These are phyloP conservation scores for Colletotrichum sp. DNA, from an alignment of 2,329 filamentous ascomycete species.

Conservation along the genomic window DNA sequence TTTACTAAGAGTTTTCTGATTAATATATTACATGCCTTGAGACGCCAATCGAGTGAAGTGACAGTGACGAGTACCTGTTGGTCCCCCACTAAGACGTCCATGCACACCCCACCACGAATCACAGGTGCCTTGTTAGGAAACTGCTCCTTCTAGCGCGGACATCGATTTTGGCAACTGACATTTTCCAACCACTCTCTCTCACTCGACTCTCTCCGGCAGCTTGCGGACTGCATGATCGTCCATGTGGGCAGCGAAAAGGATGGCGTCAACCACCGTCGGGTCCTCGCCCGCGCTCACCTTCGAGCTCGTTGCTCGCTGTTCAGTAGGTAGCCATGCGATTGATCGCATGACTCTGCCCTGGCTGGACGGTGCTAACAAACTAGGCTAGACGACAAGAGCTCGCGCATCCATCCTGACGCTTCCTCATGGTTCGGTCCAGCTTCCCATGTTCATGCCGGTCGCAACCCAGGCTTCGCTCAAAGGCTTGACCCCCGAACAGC, in stretches of 20 bases:
- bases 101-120: neutral
- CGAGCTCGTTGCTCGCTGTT: slow-evolving; percentile 79
- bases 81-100: neutral
- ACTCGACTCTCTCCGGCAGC: neutral
- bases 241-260: slow-evolving; percentile 38
- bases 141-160: neutral
- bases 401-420: slow-evolving; percentile 87
- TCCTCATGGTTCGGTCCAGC: slow-evolving; percentile 87
- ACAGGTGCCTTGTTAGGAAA: neutral
- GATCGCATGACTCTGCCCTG: neutral
- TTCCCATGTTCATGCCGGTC: slow-evolving; percentile 98
- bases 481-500: slow-evolving; percentile 88
- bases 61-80: neutral
- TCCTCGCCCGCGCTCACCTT: slow-evolving; percentile 75
- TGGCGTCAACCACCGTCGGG: slow-evolving; percentile 55
- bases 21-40: neutral
- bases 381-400: slow-evolving; percentile 83
- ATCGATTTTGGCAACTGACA: neutral
- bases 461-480: slow-evolving; percentile 97
- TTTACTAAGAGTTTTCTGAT: neutral
- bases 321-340: slow-evolving; percentile 59
- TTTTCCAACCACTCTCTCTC: neutral
- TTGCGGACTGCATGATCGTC: neutral
- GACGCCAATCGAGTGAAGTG: neutral
- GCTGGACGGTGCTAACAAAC: neutral